Evolutionary conservation across 805 yeast species (phyloP), one percentile per base, ranked within the genome.

Genomic region (Ogataea philodendri): DNA sequence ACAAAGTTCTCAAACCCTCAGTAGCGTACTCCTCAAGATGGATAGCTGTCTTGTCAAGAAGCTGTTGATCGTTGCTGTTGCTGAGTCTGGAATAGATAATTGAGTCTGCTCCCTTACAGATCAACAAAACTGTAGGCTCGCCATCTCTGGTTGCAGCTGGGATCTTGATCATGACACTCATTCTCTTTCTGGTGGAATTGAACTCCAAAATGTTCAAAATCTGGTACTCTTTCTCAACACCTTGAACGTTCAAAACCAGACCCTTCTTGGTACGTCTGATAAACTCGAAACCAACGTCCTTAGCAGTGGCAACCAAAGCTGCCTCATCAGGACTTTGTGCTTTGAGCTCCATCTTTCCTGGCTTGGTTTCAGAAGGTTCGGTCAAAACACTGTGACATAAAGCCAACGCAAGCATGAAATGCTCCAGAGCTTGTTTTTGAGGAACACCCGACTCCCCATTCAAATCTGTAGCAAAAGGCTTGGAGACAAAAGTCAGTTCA

Each of bases 261-360:
- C 90, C 93, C 31, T 70, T 69, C 52, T 81, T 82, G 7, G 88
- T 83, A 56, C 77, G 72, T 26, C 74, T 79, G 13, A 71, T 56
- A 54, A 82, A 83, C 22, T 74, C 70, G 59, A 76, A 84, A 0
- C 94, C 94, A 49, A 82, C 65, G 50, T 83, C 81, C 55, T 89
- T 71, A 0, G 93, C 93, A 14, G 93, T 82, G 10, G 80, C 81
- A 10, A 84, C 94, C 39, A 84, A 69, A 1, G 94, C 93, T 17
- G 89, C 88, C 60, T 84, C 94, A 67, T 84, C 94, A 0, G 94
- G 94, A 16, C 88, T 80, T 55, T 84, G 93, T 0, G 93, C 93
- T 51, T 81, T 80, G 23, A 82, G 61, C 16, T 75, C 64, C 33
- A 72, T 48, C 41, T 70, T 78, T 1, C 63, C 70, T 3, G 85